Percentiles rank a stretch among this genome's conserved stretches.
Conservation (phyloP, 2,329 filamentous ascomycete species). For the Botrytis elliptica region DNA sequence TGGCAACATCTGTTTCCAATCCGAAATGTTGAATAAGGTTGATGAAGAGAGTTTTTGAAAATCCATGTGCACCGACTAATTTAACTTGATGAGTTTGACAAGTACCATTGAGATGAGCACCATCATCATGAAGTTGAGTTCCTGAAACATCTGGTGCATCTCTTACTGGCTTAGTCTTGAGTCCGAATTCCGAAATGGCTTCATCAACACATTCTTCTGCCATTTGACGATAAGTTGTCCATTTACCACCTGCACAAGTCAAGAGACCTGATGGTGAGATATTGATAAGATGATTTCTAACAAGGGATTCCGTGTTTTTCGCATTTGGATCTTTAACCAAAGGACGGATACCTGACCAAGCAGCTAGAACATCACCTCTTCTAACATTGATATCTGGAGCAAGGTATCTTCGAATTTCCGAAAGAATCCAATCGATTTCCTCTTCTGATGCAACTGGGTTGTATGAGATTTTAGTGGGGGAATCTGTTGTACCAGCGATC, state of each 20-base stretch:
- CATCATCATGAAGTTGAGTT: slow-evolving; percentile 68
- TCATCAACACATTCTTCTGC: slow-evolving; percentile 85
- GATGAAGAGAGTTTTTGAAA: slow-evolving; percentile 89
- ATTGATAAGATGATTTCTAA: slow-evolving; percentile 82
- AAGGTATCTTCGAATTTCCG: slow-evolving; percentile 78
- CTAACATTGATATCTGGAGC: slow-evolving; percentile 82
- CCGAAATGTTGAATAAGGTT: slow-evolving; percentile 92
- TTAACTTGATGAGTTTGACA: slow-evolving; percentile 84
- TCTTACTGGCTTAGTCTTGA: slow-evolving; percentile 56
- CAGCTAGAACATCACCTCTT: slow-evolving; percentile 81
- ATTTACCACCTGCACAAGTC: slow-evolving; percentile 86
- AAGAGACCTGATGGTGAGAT: slow-evolving; percentile 76
- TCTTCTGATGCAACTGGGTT: slow-evolving; percentile 78
- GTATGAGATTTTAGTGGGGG: slow-evolving; percentile 67
- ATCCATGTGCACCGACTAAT: slow-evolving; percentile 80
- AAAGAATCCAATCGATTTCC: slow-evolving; percentile 85
- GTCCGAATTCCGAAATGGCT: slow-evolving; percentile 66
- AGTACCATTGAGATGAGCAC: slow-evolving; percentile 65
- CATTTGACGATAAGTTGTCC: slow-evolving; percentile 94
- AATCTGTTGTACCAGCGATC: slow-evolving; percentile 85
- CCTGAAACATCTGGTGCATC: slow-evolving; percentile 67
- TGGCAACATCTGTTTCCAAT: slow-evolving; percentile 86
- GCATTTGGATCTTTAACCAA: slow-evolving; percentile 84
- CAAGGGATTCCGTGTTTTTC: slow-evolving; percentile 80
- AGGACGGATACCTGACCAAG: slow-evolving; percentile 85